Base-by-base conservation (phyloP, 805 yeast genomes). In the Sugiyamaella valdiviana region DNA sequence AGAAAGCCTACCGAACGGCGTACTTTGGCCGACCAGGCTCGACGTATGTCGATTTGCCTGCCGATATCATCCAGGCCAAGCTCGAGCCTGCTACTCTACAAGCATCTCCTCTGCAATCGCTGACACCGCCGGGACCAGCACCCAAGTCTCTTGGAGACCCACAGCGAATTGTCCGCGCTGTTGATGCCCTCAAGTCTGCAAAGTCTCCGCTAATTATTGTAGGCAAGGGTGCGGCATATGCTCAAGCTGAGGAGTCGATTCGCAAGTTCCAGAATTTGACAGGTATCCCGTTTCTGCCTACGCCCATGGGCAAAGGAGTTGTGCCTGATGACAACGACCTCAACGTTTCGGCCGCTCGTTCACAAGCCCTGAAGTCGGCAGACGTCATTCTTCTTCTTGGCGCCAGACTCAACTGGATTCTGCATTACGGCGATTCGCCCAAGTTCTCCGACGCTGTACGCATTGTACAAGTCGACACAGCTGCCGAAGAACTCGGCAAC, bases 301-400 rank as follows among this genome's bases (percentile, higher is more conserved):
- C 89, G 0, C 88, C 90, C 2, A 83, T 83, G 90, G 90, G 85
- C 0, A 83, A 83, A 62, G 90, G 90, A 7, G 77, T 82, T 0
- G 64, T 83, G 1, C 67, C 77, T 2, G 90, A 83, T 58, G 54
- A 63, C 2, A 62, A 65, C 36, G 57, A 56, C 0, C 59, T 71
- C 26, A 82, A 82, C 54, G 71, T 79, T 12, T 75, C 84, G 0
- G 78, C 85, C 2, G 85, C 85, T 3, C 68, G 89, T 49, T 78
- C 86, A 0, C 65, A 69, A n/a, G 85, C 78, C 0, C 66, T 83
- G 55, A 69, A 67, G 51, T 54, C 63, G 5, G 78, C 87, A 0
- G 87, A 82, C 57, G 76, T 82, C 3, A 71, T 83, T 1, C 43
- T 83, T 2, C 64, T 83, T 1, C 60, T 80, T 2, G 89, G 89